phyloP scores from a whole-genome alignment of 768 basidiomycete species.

The Rubroboletus pulcherrimus region DNA sequence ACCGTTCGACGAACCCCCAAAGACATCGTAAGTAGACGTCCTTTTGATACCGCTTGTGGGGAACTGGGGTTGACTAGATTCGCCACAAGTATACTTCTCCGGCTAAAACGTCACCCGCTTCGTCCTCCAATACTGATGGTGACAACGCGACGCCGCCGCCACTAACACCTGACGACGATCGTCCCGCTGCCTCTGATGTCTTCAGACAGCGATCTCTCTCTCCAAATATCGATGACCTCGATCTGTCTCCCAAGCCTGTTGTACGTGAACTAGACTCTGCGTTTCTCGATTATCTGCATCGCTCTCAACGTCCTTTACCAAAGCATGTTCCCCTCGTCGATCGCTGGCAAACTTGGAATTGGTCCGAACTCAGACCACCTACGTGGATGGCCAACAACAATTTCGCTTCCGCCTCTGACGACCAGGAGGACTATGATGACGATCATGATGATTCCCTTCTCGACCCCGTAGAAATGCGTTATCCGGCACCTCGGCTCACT shows the following conservation, averaged over 20 bases:
- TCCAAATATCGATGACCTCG: slow-evolving; percentile 20
- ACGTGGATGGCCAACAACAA: slow-evolving; percentile 19
- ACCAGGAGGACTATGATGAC: slow-evolving; percentile 25
- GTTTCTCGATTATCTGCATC: slow-evolving; percentile 23
- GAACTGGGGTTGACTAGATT: background rate
- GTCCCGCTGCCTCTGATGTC: slow-evolving; percentile 14
- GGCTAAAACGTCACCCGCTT: slow-evolving; percentile 23
- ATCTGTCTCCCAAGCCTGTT: slow-evolving; percentile 11
- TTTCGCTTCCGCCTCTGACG: slow-evolving; percentile 7
- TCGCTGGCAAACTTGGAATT: slow-evolving; percentile 33
- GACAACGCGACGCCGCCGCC: slow-evolving; percentile 34
- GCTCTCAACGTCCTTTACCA: slow-evolving; percentile 21
- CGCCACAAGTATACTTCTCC: slow-evolving; percentile 18
- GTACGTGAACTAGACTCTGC: slow-evolving; percentile 27
- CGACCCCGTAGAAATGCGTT: slow-evolving; percentile 14
- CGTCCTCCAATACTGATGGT: slow-evolving; percentile 28
- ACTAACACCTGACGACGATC: slow-evolving; percentile 36
- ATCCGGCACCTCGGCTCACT: slow-evolving; percentile 11
- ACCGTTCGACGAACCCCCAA: slow-evolving; percentile 16
- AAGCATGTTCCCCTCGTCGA: slow-evolving; percentile 25
- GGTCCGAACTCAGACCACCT: slow-evolving; percentile 32
- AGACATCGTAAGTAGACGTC: slow-evolving; percentile 19
- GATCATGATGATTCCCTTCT: slow-evolving; percentile 20
- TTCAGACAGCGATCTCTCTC: slow-evolving; percentile 25
- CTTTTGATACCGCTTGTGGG: background rate